Conservation (phyloP, 2,329 filamentous ascomycete species). For the Aspergillus sojae region DNA sequence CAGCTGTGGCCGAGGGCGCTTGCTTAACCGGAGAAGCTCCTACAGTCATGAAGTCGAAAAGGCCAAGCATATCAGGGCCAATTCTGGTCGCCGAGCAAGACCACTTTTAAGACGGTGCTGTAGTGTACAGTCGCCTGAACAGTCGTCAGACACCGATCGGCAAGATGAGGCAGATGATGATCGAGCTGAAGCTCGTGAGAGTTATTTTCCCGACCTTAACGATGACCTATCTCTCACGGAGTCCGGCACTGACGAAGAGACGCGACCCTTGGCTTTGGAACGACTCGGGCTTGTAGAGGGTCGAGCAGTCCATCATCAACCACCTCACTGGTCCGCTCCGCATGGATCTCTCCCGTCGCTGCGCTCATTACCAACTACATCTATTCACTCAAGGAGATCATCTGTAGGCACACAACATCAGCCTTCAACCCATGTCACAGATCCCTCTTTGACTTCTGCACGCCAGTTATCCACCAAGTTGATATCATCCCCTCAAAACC, state of each 20-base stretch:
- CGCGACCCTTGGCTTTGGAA: slow-evolving; percentile 4
- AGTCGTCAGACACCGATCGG: slow-evolving; percentile 4
- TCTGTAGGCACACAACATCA: neutral
- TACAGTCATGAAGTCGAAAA: slow-evolving; percentile 34
- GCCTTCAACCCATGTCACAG: neutral
- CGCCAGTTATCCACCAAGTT: slow-evolving; percentile 12
- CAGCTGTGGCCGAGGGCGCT: slow-evolving; percentile 23
- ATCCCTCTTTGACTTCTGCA: slow-evolving; percentile 1
- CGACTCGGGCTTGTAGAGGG: slow-evolving; percentile 5
- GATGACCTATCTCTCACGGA: slow-evolving; percentile 7
- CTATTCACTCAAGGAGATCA: slow-evolving; percentile 9
- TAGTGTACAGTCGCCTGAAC: slow-evolving; percentile 23
- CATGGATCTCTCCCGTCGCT: slow-evolving; percentile 6
- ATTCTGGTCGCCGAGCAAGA: slow-evolving; percentile 12
- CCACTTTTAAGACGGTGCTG: slow-evolving; percentile 21
- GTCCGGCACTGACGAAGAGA: slow-evolving; percentile 16
- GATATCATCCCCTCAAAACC: slow-evolving; percentile 12
- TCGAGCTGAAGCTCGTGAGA: neutral
- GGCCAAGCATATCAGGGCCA: slow-evolving; percentile 11
- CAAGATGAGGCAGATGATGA: neutral
- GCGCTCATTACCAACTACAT: slow-evolving; percentile 6
- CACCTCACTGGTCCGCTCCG: neutral
- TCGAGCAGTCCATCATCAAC: slow-evolving; percentile 11
- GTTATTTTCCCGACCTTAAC: neutral
- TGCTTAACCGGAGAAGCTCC: slow-evolving; percentile 32